Evolutionary conservation across 345 rosid genomes (phyloP).

Genomic region (Lepidium didymum): DNA sequence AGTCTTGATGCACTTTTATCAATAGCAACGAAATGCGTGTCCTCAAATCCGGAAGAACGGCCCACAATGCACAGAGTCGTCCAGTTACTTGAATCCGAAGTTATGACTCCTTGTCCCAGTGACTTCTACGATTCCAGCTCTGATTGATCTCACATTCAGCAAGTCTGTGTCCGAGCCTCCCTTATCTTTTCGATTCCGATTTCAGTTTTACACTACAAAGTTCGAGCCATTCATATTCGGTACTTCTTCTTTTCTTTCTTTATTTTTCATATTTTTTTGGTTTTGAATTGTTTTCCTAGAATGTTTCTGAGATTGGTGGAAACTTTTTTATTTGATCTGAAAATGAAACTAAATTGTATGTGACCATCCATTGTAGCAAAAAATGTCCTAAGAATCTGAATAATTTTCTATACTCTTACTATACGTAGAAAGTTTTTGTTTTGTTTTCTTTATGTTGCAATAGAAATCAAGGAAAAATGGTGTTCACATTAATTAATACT

Average conservation of each 20-base stretch:
- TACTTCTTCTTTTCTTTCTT: neutral
- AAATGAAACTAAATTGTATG: slow-evolving; percentile 7
- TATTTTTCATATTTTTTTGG: neutral
- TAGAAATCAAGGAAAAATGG: no score
- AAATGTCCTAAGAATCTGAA: neutral
- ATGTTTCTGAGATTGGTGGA: slow-evolving; percentile 4
- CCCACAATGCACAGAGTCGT: slow-evolving; percentile 96
- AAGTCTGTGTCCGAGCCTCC: neutral
- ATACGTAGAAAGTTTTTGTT: neutral
- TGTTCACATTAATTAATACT: neutral
- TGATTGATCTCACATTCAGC: slow-evolving; percentile 34
- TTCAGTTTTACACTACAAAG: neutral
- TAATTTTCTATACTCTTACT: neutral
- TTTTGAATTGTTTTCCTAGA: neutral
- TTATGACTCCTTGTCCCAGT: slow-evolving; percentile 96
- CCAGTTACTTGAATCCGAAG: slow-evolving; percentile 82
- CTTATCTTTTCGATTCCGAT: neutral
- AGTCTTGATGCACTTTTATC: slow-evolving; percentile 73
- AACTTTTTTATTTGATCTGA: neutral
- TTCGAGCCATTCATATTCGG: slow-evolving; percentile 12
- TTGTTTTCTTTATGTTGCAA: neutral
- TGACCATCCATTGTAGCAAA: slow-evolving; percentile 15
- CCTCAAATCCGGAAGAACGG: slow-evolving; percentile 72
- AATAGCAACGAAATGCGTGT: slow-evolving; percentile 71
- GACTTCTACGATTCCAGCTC: slow-evolving; percentile 85